Conservation (phyloP, 441 rosid genomes). For the Pelargonium citronellum region DNA sequence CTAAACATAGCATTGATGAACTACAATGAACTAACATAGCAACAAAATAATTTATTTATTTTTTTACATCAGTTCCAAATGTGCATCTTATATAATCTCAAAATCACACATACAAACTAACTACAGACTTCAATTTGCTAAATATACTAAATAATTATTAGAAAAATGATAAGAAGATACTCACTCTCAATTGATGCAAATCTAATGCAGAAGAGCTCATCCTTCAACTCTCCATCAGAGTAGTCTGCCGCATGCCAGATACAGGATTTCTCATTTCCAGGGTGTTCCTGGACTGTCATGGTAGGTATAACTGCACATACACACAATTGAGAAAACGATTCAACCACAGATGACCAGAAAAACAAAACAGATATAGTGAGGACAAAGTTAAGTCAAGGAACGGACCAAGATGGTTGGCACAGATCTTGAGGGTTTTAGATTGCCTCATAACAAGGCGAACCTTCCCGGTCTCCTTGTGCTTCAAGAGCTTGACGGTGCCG, state of each 20-base stretch:
- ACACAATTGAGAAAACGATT: not conserved
- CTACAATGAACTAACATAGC: too few relatives aligned
- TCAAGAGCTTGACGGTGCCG: constrained; percentile 74
- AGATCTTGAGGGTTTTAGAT: constrained; percentile 84
- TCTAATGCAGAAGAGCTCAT: constrained; percentile 6
- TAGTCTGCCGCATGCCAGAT: constrained; percentile 3
- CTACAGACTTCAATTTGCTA: not conserved
- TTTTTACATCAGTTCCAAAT: too few relatives aligned
- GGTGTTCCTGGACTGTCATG: not conserved
- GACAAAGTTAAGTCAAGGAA: not conserved
- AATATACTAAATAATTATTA: too few relatives aligned
- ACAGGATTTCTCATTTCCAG: constrained; percentile 9
- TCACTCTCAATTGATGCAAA: constrained; percentile 2
- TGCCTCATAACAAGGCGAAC: constrained; percentile 83
- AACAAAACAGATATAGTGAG: too few relatives aligned
- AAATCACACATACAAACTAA: not conserved
- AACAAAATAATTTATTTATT: too few relatives aligned
- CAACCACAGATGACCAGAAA: not conserved
- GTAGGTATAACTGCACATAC: constrained; percentile 9
- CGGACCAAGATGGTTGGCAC: constrained; percentile 84
- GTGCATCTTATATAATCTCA: not conserved
- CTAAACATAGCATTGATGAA: too few relatives aligned
- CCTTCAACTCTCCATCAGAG: constrained; percentile 12
- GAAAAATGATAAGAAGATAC: not conserved
- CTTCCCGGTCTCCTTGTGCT: constrained; percentile 54